phyloP scores from a whole-genome alignment of 805 yeast genomes.

The Spathaspora gorwiae region DNA sequence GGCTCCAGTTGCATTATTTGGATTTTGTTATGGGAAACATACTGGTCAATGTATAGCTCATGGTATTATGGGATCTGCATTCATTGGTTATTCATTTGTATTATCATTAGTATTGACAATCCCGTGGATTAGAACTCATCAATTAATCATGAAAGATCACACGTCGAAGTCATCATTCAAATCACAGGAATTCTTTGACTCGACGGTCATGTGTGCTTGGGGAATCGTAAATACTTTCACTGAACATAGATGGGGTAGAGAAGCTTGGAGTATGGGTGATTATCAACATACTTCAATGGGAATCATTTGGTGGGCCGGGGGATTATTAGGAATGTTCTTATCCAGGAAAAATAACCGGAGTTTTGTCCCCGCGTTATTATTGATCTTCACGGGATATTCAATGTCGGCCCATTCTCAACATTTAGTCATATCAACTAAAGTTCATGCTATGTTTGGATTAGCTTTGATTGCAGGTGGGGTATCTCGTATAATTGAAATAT shows the following conservation, averaged over 20 bases:
- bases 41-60: slow-evolving; percentile 97
- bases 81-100: slow-evolving; percentile 73
- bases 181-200: slow-evolving; percentile 84
- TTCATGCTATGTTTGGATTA: slow-evolving; percentile 82
- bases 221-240: slow-evolving; percentile 94
- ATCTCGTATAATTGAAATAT: slow-evolving; percentile 71
- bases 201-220: slow-evolving; percentile 77
- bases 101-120: slow-evolving; percentile 61
- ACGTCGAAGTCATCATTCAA: slow-evolving; percentile 13
- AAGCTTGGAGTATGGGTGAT: slow-evolving; percentile 88
- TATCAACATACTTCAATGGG: slow-evolving; percentile 97
- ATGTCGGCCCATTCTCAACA: slow-evolving; percentile 88
- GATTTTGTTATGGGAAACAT: slow-evolving; percentile 78
- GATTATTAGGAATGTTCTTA: slow-evolving; percentile 75
- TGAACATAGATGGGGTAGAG: slow-evolving; percentile 91
- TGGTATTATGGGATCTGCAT: slow-evolving; percentile 93
- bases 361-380: slow-evolving; percentile 74
- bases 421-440: slow-evolving; percentile 72
- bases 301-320: slow-evolving; percentile 94
- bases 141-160: slow-evolving; percentile 5
- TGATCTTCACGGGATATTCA: slow-evolving; percentile 88
- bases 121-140: slow-evolving; percentile 66
- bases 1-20: slow-evolving; percentile 80
- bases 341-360: slow-evolving; percentile 59
- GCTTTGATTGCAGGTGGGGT: slow-evolving; percentile 77